Conservation (phyloP, 1,284 basidiomycete genomes). For the Rhodotorula glutinis region DNA sequence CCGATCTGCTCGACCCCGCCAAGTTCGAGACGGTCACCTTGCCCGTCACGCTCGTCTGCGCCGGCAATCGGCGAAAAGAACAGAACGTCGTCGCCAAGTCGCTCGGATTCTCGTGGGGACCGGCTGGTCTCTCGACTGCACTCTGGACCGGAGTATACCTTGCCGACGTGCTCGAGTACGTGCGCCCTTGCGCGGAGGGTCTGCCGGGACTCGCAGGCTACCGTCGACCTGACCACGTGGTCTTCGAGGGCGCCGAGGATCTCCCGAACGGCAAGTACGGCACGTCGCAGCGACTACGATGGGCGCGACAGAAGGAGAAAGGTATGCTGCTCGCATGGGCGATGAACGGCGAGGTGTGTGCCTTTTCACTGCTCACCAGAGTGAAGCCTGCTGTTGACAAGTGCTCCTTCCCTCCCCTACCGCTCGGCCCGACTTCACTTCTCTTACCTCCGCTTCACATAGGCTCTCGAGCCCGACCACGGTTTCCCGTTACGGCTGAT, state of each 20-base stretch:
- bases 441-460: conserved; percentile 3
- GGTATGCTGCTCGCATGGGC: conserved; percentile 64
- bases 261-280: conserved; percentile 67
- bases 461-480: conserved; percentile 58
- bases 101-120: conserved; percentile 51
- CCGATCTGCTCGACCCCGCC: conserved; percentile 51
- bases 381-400: too few relatives aligned
- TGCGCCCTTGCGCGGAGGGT: conserved; percentile 48
- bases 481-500: conserved; percentile 64
- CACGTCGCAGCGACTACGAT: conserved; percentile 58
- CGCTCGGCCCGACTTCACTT: background rate
- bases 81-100: conserved; percentile 65
- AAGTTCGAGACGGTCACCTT: conserved; percentile 59
- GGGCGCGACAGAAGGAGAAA: conserved; percentile 55
- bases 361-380: too few relatives aligned
- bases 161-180: conserved; percentile 57
- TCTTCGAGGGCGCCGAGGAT: conserved; percentile 63
- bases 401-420: too few relatives aligned
- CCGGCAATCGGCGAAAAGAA: conserved; percentile 66
- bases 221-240: conserved; percentile 55
- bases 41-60: conserved; percentile 65
- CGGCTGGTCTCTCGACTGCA: conserved; percentile 58
- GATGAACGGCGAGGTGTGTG: conserved; percentile 56
- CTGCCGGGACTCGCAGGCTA: conserved; percentile 42
- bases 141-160: conserved; percentile 66